Evolutionary conservation across 2,329 filamentous ascomycete genomes (phyloP).

Genomic region (Aspergillus sp.): DNA sequence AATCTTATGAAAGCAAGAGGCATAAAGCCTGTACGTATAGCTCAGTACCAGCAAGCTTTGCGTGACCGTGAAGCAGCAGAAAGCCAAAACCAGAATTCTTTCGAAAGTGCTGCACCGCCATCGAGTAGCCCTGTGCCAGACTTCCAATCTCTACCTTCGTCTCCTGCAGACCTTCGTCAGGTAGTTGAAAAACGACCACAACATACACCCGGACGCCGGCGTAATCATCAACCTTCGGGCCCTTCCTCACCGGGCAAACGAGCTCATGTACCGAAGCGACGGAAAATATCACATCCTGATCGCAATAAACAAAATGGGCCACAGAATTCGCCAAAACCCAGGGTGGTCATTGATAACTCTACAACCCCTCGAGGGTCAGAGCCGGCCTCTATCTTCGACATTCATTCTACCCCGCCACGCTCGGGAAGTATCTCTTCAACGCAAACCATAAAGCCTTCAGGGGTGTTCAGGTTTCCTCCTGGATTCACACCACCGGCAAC

Average conservation of each 20-base stretch:
- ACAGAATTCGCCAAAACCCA: slow-evolving; percentile 10
- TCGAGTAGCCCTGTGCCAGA: slow-evolving; percentile 28
- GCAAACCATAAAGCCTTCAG: slow-evolving; percentile 12
- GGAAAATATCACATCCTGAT: slow-evolving; percentile 25
- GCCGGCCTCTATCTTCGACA: slow-evolving; percentile 22
- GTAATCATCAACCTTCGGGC: slow-evolving; percentile 1
- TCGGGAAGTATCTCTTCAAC: slow-evolving; percentile 29
- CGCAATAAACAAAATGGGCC: slow-evolving; percentile 5
- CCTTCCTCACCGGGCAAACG: slow-evolving; percentile 3
- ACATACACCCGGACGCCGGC: neutral
- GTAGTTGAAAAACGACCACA: neutral
- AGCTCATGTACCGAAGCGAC: slow-evolving; percentile 27
- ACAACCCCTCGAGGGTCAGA: slow-evolving; percentile 6
- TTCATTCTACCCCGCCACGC: slow-evolving; percentile 36
- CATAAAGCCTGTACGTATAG: slow-evolving; percentile 37
- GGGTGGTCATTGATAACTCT: slow-evolving; percentile 22
- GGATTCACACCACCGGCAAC: slow-evolving; percentile 25
- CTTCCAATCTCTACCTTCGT: slow-evolving; percentile 25
- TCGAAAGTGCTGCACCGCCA: slow-evolving; percentile 25
- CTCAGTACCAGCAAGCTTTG: slow-evolving; percentile 12
- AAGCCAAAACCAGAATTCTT: slow-evolving; percentile 27
- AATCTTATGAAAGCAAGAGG: slow-evolving; percentile 37
- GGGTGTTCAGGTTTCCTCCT: slow-evolving; percentile 33
- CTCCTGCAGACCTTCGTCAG: slow-evolving; percentile 12
- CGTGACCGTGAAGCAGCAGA: slow-evolving; percentile 12